Evolutionary conservation across 2,329 filamentous ascomycete species (phyloP).

Genomic region (Proliferodiscus dingleyae): DNA sequence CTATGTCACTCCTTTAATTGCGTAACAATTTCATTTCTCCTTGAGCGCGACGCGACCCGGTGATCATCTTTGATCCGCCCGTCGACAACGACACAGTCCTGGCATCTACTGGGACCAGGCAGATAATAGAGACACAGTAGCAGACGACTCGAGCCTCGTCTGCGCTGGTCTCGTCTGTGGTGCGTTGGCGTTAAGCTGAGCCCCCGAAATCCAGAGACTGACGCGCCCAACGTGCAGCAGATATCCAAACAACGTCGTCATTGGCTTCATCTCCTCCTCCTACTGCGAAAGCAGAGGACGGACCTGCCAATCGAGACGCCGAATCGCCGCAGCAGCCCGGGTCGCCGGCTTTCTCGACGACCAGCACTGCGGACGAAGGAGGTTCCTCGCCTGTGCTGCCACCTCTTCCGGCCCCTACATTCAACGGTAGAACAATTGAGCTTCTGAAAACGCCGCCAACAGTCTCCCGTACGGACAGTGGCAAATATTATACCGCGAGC

Average conservation of each 20-base stretch:
- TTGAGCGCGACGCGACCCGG: conserved; percentile 12
- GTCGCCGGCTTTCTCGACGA: conserved; percentile 57
- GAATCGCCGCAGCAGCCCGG: conserved; percentile 31
- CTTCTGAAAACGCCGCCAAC: conserved; percentile 49
- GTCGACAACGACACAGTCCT: conserved; percentile 6
- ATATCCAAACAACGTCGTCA: conserved; percentile 32
- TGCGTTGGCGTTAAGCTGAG: conserved; percentile 12
- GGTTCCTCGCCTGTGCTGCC: conserved; percentile 55
- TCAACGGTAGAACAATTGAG: conserved; percentile 51
- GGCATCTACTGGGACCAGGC: conserved; percentile 10
- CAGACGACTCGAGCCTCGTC: conserved; percentile 55
- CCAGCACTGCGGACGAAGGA: conserved; percentile 57
- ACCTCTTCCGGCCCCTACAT: conserved; percentile 52
- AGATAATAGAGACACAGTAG: conserved; percentile 42
- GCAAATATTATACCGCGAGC: conserved; percentile 63
- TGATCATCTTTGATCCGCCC: conserved; percentile 3
- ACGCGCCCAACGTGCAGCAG: conserved; percentile 18
- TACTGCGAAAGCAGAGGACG: conserved; percentile 59
- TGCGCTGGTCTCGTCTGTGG: conserved; percentile 52
- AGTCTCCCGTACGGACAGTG: conserved; percentile 30
- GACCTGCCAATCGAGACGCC: conserved; percentile 26
- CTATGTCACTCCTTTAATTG: conserved; percentile 31
- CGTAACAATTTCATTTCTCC: background rate
- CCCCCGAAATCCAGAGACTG: conserved; percentile 9
- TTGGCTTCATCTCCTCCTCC: conserved; percentile 44